phyloP scores from a whole-genome alignment of 345 rosid species.

The Sonneratia caseolaris region DNA sequence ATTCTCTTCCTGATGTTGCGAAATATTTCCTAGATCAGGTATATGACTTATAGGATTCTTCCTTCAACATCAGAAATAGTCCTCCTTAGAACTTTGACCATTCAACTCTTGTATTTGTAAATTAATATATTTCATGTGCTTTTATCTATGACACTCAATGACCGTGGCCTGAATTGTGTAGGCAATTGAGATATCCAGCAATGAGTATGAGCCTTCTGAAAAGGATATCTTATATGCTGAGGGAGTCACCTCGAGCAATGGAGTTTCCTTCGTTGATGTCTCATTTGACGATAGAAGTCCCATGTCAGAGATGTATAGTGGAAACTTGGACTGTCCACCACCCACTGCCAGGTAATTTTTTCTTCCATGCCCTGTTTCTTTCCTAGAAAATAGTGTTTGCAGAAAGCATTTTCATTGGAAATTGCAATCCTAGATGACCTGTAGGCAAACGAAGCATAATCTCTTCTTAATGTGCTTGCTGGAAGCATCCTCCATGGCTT shows the following conservation, averaged over 20 bases:
- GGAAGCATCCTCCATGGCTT: background rate
- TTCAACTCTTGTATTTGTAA: background rate
- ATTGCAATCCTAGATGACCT: background rate
- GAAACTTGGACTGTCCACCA: slow-evolving; percentile 27
- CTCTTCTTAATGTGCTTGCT: background rate
- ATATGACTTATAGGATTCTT: slow-evolving; percentile 8
- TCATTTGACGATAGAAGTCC: slow-evolving; percentile 48
- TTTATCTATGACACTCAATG: background rate
- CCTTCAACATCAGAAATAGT: background rate
- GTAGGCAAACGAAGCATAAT: background rate
- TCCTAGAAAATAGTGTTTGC: background rate
- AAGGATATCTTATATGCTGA: slow-evolving; percentile 47
- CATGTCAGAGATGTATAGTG: slow-evolving; percentile 35
- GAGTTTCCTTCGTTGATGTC: slow-evolving; percentile 46
- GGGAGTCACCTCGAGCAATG: slow-evolving; percentile 48
- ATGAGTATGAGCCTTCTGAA: slow-evolving; percentile 53
- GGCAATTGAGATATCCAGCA: slow-evolving; percentile 56
- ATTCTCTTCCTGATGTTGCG: slow-evolving; percentile 39
- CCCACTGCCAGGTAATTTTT: slow-evolving; percentile 24
- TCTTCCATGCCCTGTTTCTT: background rate
- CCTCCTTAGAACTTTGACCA: background rate
- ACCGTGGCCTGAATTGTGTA: slow-evolving; percentile 14
- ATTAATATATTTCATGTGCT: background rate
- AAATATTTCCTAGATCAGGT: slow-evolving; percentile 51
- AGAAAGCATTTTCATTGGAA: background rate